Evolutionary conservation across 1,284 basidiomycete species (phyloP).

Genomic region (Fomes fomentarius): DNA sequence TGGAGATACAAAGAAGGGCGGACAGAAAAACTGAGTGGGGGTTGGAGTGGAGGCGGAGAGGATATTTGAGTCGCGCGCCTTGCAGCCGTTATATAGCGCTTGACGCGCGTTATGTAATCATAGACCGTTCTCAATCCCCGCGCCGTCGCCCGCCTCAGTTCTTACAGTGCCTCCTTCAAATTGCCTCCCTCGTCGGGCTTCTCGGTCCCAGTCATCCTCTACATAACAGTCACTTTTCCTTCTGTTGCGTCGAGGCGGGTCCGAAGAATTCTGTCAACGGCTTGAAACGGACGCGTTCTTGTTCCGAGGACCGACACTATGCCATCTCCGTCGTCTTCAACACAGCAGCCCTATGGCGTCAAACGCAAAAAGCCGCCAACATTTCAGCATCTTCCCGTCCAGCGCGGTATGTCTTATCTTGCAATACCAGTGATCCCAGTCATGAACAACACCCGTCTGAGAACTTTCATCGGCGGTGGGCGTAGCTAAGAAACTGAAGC

Average conservation of each 20-base stretch:
- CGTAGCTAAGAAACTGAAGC: conserved; percentile 73
- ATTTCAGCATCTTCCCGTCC: conserved; percentile 66
- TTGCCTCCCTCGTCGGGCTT: not conserved
- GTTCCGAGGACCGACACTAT: too few relatives aligned
- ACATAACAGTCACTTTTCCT: not conserved
- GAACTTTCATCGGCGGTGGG: conserved; percentile 5
- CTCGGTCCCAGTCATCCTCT: not conserved
- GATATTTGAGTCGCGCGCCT: conserved; percentile 31
- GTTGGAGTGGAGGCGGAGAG: conserved; percentile 35
- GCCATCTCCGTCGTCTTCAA: not conserved
- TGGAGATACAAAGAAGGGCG: conserved; percentile 34
- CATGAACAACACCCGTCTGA: not conserved
- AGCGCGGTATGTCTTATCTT: conserved; percentile 52
- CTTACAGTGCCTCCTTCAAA: not conserved
- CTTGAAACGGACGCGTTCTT: not conserved
- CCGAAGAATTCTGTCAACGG: not conserved
- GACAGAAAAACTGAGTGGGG: conserved; percentile 51
- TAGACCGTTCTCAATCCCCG: conserved; percentile 14
- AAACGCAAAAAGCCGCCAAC: conserved; percentile 68
- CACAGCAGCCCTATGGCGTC: conserved; percentile 21
- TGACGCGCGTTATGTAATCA: conserved; percentile 33
- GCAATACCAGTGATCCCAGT: not conserved
- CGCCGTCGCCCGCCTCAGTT: not conserved
- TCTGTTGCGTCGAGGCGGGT: not conserved
- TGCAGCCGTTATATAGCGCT: conserved; percentile 28